These are phyloP conservation scores for Cryoendolithus antarcticus DNA, from an alignment of 2,329 filamentous ascomycete genomes.

Conservation along the genomic window DNA sequence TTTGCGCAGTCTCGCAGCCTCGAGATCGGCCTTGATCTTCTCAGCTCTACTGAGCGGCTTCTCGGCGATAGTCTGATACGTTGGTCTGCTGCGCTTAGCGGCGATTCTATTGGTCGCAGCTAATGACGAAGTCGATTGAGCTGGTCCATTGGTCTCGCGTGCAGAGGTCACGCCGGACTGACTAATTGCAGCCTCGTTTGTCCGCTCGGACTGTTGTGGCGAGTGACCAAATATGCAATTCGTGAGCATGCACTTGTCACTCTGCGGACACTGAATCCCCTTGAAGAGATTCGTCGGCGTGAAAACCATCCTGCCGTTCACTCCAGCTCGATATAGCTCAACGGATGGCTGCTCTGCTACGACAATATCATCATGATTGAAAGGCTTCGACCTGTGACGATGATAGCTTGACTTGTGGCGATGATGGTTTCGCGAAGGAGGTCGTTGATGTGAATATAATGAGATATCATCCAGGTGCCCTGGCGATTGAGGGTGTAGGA, in stretches of 20 bases:
- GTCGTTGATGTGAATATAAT: too few species aligned
- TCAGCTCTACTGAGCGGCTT: conserved; percentile 20
- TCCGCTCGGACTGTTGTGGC: conserved; percentile 3
- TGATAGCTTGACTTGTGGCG: too few species aligned
- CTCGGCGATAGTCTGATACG: conserved; percentile 16
- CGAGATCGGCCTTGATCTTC: conserved; percentile 5
- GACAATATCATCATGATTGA: too few species aligned
- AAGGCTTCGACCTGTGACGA: too few species aligned
- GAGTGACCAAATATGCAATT: conserved; percentile 49
- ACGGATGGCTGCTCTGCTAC: too few species aligned
- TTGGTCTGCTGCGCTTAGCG: conserved; percentile 19
- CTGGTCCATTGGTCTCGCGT: too few species aligned
- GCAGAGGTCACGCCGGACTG: not conserved
- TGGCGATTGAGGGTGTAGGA: too few species aligned
- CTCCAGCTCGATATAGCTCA: too few species aligned
- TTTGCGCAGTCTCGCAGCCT: conserved; percentile 5
- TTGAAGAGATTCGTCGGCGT: conserved; percentile 42
- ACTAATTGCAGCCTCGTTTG: not conserved
- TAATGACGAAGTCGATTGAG: too few species aligned
- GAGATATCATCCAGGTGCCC: too few species aligned
- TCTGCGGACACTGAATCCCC: conserved; percentile 40
- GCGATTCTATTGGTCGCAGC: conserved; percentile 6
- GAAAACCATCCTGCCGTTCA: conserved; percentile 35
- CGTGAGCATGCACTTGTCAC: conserved; percentile 36
- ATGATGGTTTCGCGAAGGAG: too few species aligned